Base-by-base conservation (phyloP, 2,329 filamentous ascomycete genomes). In the Incumbomyces delicatus region DNA sequence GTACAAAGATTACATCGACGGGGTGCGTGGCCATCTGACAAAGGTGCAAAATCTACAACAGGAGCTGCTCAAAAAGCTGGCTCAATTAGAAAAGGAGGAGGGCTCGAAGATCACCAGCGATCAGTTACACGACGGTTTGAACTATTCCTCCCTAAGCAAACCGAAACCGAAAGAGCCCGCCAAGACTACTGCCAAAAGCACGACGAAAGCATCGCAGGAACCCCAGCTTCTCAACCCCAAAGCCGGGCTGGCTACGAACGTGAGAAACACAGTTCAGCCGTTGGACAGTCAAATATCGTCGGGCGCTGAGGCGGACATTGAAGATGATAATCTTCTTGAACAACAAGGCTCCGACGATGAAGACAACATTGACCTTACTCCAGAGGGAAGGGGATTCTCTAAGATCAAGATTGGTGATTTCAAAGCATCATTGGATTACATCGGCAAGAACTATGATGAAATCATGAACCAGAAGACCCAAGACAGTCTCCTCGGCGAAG, bases 101-200 rank as follows among this genome's bases (percentile, higher is more conserved):
- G 71, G 76, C 50, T 79, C 77, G 62, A 95, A 96, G 70, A 98
- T 98, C 53, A 98, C 92, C 10, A 96, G 89, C 61, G 89, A 95
- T 55, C 76, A 79, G 55, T 80, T 94, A 57, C 85, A 89, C 60
- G 88, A 83, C 2, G 92, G 92, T 5, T 98, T 98, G 63, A 81
- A 94, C 66, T 90, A 80, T 63, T 94, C 89, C 2, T 77, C 84
- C 55, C 80, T 98, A 45, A 73, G 78, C 58, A 90, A 87, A 64
- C 63, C 61, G 12, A 59, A 63, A 35, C 48, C 59, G 7, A 60
- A 70, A 33, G 70, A 69, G 50, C 62, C 63, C 49, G 51, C 61
- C 41, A 65, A 73, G 51, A 63, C 72, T n/a, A n/a, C n/a, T n/a
- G 58, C 62, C 6, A n/a, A 42, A 13, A 46, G 50, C 41, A 50